phyloP scores from a whole-genome alignment of 2,329 filamentous ascomycete species.

The Aspergillus sojae region DNA sequence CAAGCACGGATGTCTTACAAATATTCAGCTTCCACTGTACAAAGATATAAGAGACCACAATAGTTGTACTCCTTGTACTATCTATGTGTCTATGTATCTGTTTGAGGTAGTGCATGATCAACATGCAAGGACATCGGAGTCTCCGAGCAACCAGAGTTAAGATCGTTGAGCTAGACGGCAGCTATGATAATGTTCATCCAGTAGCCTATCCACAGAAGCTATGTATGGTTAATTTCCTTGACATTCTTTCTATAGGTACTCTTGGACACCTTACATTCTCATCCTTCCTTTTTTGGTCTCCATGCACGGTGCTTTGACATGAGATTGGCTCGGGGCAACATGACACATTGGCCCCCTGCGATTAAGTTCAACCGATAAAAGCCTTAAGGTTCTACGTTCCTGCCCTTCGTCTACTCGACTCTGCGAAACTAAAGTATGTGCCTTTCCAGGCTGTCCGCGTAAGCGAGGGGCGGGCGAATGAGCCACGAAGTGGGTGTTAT shows the following conservation, averaged over 20 bases:
- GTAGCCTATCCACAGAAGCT: not conserved
- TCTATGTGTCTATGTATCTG: too few species aligned
- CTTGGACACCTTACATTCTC: not conserved
- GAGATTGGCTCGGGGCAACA: not conserved
- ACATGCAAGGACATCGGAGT: not conserved
- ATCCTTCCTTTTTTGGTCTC: not conserved
- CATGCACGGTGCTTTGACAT: not conserved
- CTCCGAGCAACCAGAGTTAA: not conserved
- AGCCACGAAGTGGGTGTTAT: not conserved
- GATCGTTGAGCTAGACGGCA: not conserved
- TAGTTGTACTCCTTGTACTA: too few species aligned
- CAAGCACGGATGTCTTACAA: too few species aligned
- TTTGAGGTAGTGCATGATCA: too few species aligned
- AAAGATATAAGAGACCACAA: not conserved
- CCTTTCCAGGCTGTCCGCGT: not conserved
- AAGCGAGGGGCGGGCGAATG: not conserved
- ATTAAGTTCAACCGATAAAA: not conserved
- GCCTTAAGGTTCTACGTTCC: not conserved
- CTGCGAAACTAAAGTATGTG: not conserved
- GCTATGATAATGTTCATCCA: not conserved
- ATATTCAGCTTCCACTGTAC: not conserved
- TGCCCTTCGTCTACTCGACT: not conserved
- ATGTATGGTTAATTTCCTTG: not conserved
- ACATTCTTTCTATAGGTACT: not conserved
- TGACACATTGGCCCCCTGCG: not conserved